Percentiles rank a stretch among this genome's conserved stretches.
phyloP scores from a whole-genome alignment of 1,139 yeast genomes.

The Spencermartinsiella ligniputridi region DNA sequence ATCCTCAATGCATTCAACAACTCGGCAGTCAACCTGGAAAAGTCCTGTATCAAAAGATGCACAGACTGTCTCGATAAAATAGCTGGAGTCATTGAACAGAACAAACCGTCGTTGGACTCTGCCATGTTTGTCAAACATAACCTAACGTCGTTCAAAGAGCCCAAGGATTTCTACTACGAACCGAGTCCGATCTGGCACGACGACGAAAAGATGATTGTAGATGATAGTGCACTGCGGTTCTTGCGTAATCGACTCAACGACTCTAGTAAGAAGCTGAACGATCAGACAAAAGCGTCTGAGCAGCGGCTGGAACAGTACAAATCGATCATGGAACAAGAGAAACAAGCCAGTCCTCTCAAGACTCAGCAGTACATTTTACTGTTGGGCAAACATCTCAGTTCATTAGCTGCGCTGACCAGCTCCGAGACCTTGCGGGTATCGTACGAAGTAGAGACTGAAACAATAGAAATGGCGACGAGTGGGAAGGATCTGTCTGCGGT shows the following conservation, averaged over 20 bases:
- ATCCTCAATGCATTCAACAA: constrained; percentile 67
- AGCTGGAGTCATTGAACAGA: constrained; percentile 59
- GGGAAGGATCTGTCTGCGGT: constrained; percentile 42
- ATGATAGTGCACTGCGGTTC: constrained; percentile 56
- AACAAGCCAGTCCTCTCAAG: constrained; percentile 18
- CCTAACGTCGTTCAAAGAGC: constrained; percentile 71
- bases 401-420: constrained; percentile 59
- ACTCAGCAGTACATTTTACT: constrained; percentile 40
- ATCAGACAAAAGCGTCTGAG: constrained; percentile 31
- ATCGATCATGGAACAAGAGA: constrained; percentile 25
- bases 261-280: constrained; percentile 24
- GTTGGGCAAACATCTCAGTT: constrained; percentile 49
- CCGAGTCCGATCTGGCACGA: constrained; percentile 98
- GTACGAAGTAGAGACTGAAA: constrained; percentile 83
- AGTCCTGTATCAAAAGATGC: constrained; percentile 49
- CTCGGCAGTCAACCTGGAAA: constrained; percentile 62
- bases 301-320: constrained; percentile 27
- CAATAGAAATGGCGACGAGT: constrained; percentile 82
- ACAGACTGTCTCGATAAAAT: constrained; percentile 51
- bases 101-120: constrained; percentile 70
- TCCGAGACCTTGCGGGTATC: constrained; percentile 71
- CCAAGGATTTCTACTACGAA: constrained; percentile 74
- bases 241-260: constrained; percentile 56
- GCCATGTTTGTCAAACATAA: constrained; percentile 95
- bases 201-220: constrained; percentile 70